These are phyloP conservation scores for Sporothrix dimorphospora DNA, from an alignment of 2,329 filamentous ascomycete genomes.

Conservation along the genomic window DNA sequence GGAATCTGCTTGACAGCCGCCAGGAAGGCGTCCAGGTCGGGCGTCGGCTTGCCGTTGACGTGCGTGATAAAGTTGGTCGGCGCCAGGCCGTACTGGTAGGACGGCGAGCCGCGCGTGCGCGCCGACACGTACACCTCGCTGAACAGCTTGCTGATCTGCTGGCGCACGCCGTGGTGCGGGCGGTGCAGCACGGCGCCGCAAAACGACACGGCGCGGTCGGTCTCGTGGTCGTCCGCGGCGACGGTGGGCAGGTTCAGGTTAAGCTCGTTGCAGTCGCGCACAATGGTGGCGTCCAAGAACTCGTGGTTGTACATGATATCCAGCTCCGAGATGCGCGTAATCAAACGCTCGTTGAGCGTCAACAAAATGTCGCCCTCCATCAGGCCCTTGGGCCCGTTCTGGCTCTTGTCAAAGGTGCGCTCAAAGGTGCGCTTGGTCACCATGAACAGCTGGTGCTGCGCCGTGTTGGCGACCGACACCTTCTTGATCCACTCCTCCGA, in stretches of 20 bases:
- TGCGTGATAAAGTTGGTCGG: conserved; percentile 98
- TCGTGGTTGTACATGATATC: conserved; percentile 96
- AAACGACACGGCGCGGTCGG: conserved; percentile 87
- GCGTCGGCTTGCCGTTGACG: conserved; percentile 86
- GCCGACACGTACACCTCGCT: conserved; percentile 96
- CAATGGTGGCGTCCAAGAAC: conserved; percentile 78
- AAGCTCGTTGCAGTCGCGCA: conserved; percentile 82
- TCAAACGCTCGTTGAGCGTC: conserved; percentile 86
- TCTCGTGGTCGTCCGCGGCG: conserved; percentile 87
- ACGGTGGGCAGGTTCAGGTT: conserved; percentile 80
- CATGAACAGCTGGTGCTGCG: conserved; percentile 97
- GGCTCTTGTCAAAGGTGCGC: conserved; percentile 42
- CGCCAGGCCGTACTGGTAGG: conserved; percentile 88
- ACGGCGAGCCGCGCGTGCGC: conserved; percentile 77
- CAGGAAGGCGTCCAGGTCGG: conserved; percentile 79
- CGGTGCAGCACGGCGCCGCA: conserved; percentile 92
- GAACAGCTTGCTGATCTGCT: conserved; percentile 95
- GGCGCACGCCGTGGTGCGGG: conserved; percentile 92
- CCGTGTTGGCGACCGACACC: conserved; percentile 84
- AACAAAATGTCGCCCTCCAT: conserved; percentile 91
- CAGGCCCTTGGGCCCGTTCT: conserved; percentile 58
- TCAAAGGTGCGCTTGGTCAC: conserved; percentile 79
- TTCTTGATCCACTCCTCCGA: conserved; percentile 94
- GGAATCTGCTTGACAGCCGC: conserved; percentile 82
- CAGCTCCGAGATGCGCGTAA: conserved; percentile 89